Evolutionary conservation across 257 asterid species (phyloP), one percentile per base, ranked within the genome.

Genomic region (Euphrasia confusa): DNA sequence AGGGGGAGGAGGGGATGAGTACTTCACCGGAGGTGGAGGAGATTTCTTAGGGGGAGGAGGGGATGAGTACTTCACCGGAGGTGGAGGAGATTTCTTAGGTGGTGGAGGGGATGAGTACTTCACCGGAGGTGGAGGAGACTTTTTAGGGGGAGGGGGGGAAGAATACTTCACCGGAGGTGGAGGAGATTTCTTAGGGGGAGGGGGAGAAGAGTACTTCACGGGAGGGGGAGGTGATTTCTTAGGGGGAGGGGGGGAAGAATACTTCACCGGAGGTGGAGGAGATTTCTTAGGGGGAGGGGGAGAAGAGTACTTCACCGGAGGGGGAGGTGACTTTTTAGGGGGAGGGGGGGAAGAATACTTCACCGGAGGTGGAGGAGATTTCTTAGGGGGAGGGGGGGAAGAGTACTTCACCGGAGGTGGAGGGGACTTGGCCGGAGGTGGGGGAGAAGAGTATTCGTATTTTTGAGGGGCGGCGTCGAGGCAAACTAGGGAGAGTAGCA

Each of bases 381-480:
- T 30, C 33, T 2, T 5, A 2, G 53, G 53, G 4, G 53, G 53
- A 0, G 55, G 55, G 0, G 24, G 27, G 2, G 55, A 50, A 0
- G 17, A n/a, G 55, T 49, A 49, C 10, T 50, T 15, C 21, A 5
- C 6, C 1, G 55, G 26, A 49, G 55, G 26, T 49, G 55, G 55
- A 1, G 55, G 27, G 0, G 55, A 50, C 21, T 50, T 50, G 12
- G 6, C 15, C 0, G 27, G 55, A 1, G 55, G 55, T 6, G 28
- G 55, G 17, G 55, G 55, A 6, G 55, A 48, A 13, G 54, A 48
- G 55, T 50, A 4, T 48, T 48, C 55, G 55, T 50, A 50, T 5
- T 15, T 15, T 15, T 5, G 28, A 2, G 15, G 52, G 14, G 27
- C 27, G 28, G 55, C 55, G 8, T 50, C 11, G 55, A 50, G 6